Evolutionary conservation across 495 filamentous ascomycete species (phyloP).

Genomic region (Xylaria palmicola): DNA sequence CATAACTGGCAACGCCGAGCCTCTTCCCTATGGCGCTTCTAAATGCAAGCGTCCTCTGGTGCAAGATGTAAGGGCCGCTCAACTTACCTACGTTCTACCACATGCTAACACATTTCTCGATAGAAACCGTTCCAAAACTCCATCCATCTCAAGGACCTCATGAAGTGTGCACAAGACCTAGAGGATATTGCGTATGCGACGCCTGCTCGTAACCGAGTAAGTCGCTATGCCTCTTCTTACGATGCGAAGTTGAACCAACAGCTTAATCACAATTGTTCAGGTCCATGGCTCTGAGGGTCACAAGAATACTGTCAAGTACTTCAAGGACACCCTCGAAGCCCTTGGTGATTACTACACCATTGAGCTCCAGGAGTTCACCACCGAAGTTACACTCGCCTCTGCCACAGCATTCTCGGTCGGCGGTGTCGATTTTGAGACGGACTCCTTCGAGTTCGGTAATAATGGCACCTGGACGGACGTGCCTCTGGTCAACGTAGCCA

Average conservation of each 20-base stretch:
- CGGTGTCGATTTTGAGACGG: constrained; percentile 24
- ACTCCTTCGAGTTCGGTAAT: constrained; percentile 42
- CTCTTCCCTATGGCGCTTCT: constrained; percentile 6
- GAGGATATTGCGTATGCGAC: constrained; percentile 41
- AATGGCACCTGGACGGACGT: constrained; percentile 44
- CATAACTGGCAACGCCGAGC: constrained; percentile 19
- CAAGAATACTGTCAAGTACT: constrained; percentile 61
- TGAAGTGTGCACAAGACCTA: constrained; percentile 44
- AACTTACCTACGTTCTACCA: neutral
- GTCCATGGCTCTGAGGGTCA: constrained; percentile 62
- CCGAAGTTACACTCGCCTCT: constrained; percentile 34
- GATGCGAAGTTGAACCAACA: neutral
- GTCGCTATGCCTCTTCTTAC: neutral
- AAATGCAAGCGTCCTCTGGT: constrained; percentile 19
- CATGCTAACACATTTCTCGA: neutral
- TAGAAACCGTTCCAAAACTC: constrained; percentile 25
- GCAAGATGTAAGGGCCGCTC: constrained; percentile 19
- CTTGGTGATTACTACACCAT: constrained; percentile 59
- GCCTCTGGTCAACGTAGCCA: constrained; percentile 47
- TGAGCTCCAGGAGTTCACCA: constrained; percentile 55
- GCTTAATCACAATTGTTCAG: constrained; percentile 40
- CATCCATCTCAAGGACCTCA: constrained; percentile 33
- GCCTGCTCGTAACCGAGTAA: constrained; percentile 26
- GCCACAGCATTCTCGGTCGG: constrained; percentile 35
- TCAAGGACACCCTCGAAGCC: constrained; percentile 50